Percentiles rank a stretch among this genome's conserved stretches.
Evolutionary conservation across 2,329 filamentous ascomycete genomes (phyloP).

Genomic region (Clarireedia monteithiana): DNA sequence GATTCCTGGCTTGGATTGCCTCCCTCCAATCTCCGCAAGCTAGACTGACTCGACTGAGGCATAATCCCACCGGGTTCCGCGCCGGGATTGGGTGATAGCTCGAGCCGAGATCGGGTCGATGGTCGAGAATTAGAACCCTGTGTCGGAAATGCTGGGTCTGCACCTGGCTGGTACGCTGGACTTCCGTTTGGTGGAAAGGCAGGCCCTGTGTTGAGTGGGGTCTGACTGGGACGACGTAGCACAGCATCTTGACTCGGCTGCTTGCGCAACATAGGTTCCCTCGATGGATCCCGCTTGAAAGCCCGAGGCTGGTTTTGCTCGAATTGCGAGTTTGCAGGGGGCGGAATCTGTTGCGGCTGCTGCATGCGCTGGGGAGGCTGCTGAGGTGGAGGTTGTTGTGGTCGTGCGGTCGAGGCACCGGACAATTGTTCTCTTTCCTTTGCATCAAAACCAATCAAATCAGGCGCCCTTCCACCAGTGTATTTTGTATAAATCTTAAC

Average conservation of each 20-base stretch:
- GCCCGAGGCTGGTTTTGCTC: slow-evolving; percentile 21
- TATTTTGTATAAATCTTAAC: slow-evolving; percentile 98
- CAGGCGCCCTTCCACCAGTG: slow-evolving; percentile 74
- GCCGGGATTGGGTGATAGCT: slow-evolving; percentile 24
- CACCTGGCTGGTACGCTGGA: slow-evolving; percentile 11
- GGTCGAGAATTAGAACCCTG: slow-evolving; percentile 21
- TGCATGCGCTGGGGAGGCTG: slow-evolving; percentile 9
- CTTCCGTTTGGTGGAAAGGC: slow-evolving; percentile 16
- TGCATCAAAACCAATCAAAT: slow-evolving; percentile 74
- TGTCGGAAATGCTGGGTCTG: slow-evolving; percentile 16
- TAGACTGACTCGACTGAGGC: slow-evolving; percentile 18
- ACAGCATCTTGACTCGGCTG: slow-evolving; percentile 26
- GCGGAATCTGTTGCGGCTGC: slow-evolving; percentile 8
- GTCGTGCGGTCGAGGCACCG: slow-evolving; percentile 36
- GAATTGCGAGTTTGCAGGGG: slow-evolving; percentile 16
- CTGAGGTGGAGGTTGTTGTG: slow-evolving; percentile 14
- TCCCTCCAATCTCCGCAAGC: slow-evolving; percentile 21
- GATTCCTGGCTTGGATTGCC: slow-evolving; percentile 29
- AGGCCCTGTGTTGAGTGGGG: slow-evolving; percentile 8
- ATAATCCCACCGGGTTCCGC: slow-evolving; percentile 18
- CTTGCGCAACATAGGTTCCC: slow-evolving; percentile 20
- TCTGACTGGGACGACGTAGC: slow-evolving; percentile 19
- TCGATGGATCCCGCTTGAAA: slow-evolving; percentile 20
- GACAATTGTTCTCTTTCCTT: slow-evolving; percentile 70
- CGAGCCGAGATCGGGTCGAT: slow-evolving; percentile 19